Conservation (phyloP, 2,329 filamentous ascomycete species). For the Myriosclerotinia curreyana region DNA sequence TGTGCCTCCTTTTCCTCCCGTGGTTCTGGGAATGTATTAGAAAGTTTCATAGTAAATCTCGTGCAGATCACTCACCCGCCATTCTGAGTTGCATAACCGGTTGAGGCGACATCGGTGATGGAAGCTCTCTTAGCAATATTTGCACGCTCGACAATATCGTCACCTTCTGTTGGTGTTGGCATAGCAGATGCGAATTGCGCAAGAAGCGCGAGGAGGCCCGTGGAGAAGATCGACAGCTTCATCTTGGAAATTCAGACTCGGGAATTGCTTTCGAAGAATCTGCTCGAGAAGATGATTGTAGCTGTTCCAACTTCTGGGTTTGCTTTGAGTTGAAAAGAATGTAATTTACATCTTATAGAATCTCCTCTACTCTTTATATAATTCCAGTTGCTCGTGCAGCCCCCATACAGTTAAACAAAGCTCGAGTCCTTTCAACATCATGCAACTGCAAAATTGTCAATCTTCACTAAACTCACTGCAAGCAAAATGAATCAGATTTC, state of each 20-base stretch:
- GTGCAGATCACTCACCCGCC: slow-evolving; percentile 27
- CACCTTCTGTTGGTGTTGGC: slow-evolving; percentile 48
- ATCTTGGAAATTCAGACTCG: slow-evolving; percentile 38
- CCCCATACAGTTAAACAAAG: background rate
- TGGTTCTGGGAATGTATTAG: slow-evolving; percentile 40
- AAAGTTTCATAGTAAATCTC: background rate
- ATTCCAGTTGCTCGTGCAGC: background rate
- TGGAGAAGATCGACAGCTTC: slow-evolving; percentile 49
- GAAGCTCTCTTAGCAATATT: slow-evolving; percentile 46
- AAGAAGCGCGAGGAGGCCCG: slow-evolving; percentile 44
- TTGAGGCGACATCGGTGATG: slow-evolving; percentile 34
- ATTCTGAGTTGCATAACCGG: slow-evolving; percentile 48
- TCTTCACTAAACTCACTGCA: background rate
- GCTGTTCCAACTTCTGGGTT: background rate
- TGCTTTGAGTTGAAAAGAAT: slow-evolving; percentile 1
- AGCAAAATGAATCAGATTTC: background rate
- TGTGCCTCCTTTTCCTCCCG: slow-evolving; percentile 46
- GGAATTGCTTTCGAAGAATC: background rate
- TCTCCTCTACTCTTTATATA: slow-evolving; percentile 1
- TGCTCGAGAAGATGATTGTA: background rate
- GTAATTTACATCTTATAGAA: background rate
- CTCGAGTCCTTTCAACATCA: background rate
- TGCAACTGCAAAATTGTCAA: background rate
- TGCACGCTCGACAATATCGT: slow-evolving; percentile 32
- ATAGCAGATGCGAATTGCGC: slow-evolving; percentile 42